Conservation (phyloP, 139 green algal genomes). For the Coelastrella sp. region DNA sequence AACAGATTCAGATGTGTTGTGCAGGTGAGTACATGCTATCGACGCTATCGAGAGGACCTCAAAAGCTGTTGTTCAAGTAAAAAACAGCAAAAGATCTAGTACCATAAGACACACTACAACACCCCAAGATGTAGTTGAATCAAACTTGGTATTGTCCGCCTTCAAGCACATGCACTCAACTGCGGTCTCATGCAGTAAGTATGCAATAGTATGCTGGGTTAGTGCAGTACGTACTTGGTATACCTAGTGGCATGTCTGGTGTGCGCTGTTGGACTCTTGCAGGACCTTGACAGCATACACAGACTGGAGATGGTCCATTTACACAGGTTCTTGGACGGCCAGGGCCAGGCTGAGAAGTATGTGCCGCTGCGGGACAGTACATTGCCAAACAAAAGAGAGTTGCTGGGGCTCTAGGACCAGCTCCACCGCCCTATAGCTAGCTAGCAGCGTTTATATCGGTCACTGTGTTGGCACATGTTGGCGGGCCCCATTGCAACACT, state of each 20-base stretch:
- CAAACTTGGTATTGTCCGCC: no score
- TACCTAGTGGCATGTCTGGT: background rate
- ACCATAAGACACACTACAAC: background rate
- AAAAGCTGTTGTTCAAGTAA: background rate
- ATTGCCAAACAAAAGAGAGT: conserved; percentile 27
- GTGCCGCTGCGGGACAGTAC: conserved; percentile 42
- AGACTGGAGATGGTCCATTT: conserved; percentile 51
- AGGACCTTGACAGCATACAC: conserved; percentile 54
- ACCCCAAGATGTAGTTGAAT: no score
- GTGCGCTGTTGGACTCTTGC: background rate
- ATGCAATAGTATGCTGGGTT: background rate
- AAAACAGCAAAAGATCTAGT: background rate
- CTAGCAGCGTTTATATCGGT: no score
- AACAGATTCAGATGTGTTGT: conserved; percentile 52
- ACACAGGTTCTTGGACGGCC: conserved; percentile 49
- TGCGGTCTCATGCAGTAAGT: background rate
- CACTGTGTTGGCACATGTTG: background rate
- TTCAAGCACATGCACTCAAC: no score
- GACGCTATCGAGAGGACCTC: background rate
- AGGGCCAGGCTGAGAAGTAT: conserved; percentile 49
- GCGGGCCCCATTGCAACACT: background rate
- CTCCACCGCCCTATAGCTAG: no score
- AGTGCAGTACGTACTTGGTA: background rate
- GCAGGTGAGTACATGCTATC: conserved; percentile 6
- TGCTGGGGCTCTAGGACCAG: conserved; percentile 18